Percentiles rank a stretch among this genome's conserved stretches.
Evolutionary conservation across 192 early-diverging fungal species (phyloP).

Genomic region (Polychytrium aggregatum): DNA sequence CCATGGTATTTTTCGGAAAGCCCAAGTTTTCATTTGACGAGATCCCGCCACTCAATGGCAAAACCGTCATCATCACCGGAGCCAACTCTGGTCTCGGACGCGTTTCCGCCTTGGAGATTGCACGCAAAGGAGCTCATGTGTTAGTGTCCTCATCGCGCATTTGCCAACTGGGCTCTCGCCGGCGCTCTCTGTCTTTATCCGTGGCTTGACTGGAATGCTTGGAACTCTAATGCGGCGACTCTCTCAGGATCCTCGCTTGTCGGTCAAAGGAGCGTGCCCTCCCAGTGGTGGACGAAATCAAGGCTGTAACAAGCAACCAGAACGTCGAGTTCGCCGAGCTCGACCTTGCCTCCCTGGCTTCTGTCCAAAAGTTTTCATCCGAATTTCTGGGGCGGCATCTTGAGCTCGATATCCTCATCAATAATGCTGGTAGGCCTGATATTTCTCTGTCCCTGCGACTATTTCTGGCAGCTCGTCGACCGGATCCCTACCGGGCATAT

Average conservation of each 20-base stretch:
- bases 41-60: too few relatives aligned
- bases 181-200: not conserved
- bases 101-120: slow-evolving; percentile 4
- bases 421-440: slow-evolving; percentile 1
- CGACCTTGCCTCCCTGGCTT: slow-evolving; percentile 12
- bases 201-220: not conserved
- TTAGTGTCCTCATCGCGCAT: too few relatives aligned
- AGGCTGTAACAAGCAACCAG: slow-evolving; percentile 6
- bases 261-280: slow-evolving; percentile 12
- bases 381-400: not conserved
- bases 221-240: not conserved
- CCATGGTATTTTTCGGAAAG: too few relatives aligned
- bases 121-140: slow-evolving; percentile 3
- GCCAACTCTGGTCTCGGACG: slow-evolving; percentile 14
- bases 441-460: too few relatives aligned
- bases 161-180: too few relatives aligned
- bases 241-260: slow-evolving; percentile 8
- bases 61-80: slow-evolving; percentile 26
- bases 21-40: too few relatives aligned
- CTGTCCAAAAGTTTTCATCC: slow-evolving; percentile 5
- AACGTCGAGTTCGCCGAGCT: slow-evolving; percentile 21
- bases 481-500: too few relatives aligned
- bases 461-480: too few relatives aligned
- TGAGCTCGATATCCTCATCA: slow-evolving; percentile 4
- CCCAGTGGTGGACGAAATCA: slow-evolving; percentile 15